A percentile compares a stretch with the other conserved stretches of the same genome.
Conservation (phyloP, 2,329 filamentous ascomycete genomes). For the Zopfia rhizophila region DNA sequence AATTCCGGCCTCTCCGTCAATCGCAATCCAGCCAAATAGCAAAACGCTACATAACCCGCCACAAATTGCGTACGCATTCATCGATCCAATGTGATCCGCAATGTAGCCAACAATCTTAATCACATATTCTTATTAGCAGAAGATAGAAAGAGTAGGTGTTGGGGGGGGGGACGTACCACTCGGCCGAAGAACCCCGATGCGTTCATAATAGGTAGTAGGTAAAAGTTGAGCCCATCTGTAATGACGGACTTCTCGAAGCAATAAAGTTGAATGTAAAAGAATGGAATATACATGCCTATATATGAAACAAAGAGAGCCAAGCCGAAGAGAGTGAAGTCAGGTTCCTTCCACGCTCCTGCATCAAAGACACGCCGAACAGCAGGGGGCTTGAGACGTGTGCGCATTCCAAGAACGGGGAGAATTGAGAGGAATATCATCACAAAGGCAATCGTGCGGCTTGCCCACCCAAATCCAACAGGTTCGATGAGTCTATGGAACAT, state of each 20-base stretch:
- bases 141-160: too few relatives aligned
- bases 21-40: slow-evolving; percentile 10
- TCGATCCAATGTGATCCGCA: too few relatives aligned
- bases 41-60: too few relatives aligned
- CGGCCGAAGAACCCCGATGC: slow-evolving; percentile 64
- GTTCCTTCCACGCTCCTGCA: slow-evolving; percentile 25
- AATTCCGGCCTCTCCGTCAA: slow-evolving; percentile 4
- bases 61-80: too few relatives aligned
- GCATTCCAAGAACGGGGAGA: slow-evolving; percentile 50
- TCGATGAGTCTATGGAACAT: slow-evolving; percentile 62
- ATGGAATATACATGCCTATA: slow-evolving; percentile 32
- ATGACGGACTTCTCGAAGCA: slow-evolving; percentile 53
- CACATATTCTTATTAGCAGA: too few relatives aligned
- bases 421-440: too few relatives aligned
- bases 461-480: slow-evolving; percentile 69
- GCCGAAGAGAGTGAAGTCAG: slow-evolving; percentile 30
- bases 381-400: slow-evolving; percentile 43
- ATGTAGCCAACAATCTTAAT: too few relatives aligned
- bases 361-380: slow-evolving; percentile 49
- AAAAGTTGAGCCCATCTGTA: slow-evolving; percentile 59
- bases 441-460: slow-evolving; percentile 67
- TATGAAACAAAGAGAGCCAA: slow-evolving; percentile 47
- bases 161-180: too few relatives aligned
- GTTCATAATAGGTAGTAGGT: slow-evolving; percentile 63
- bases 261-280: slow-evolving; percentile 21